Conservation (phyloP, 345 rosid species). For the Hevea brasiliensis region DNA sequence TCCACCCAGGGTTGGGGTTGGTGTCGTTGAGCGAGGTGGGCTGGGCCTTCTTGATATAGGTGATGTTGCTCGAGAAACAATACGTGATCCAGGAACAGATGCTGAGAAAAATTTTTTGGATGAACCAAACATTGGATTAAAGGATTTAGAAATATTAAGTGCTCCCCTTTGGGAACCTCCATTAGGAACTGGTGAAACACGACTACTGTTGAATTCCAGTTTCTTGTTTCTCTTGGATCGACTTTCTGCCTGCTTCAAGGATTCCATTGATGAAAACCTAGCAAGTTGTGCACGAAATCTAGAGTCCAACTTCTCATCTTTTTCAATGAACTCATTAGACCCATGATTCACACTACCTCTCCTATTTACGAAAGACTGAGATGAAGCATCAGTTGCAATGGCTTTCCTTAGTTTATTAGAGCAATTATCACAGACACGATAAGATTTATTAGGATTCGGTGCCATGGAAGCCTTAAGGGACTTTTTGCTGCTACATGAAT, state of each 20-base stretch:
- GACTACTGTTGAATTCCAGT: slow-evolving; percentile 87
- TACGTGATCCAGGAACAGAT: slow-evolving; percentile 99
- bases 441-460: slow-evolving; percentile 87
- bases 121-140: slow-evolving; percentile 85
- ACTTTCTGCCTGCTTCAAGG: slow-evolving; percentile 72
- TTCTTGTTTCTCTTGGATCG: slow-evolving; percentile 79
- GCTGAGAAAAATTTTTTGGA: slow-evolving; percentile 97
- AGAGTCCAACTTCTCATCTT: slow-evolving; percentile 80
- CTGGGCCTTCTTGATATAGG: slow-evolving; percentile 93
- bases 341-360: slow-evolving; percentile 75
- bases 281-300: slow-evolving; percentile 77
- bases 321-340: slow-evolving; percentile 52
- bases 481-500: slow-evolving; percentile 90
- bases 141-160: slow-evolving; percentile 70
- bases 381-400: slow-evolving; percentile 59
- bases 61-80: slow-evolving; percentile 97
- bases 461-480: slow-evolving; percentile 96
- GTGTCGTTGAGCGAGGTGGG: slow-evolving; percentile 98
- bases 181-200: slow-evolving; percentile 92
- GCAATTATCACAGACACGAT: slow-evolving; percentile 93
- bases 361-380: slow-evolving; percentile 70
- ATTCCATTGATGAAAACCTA: slow-evolving; percentile 83
- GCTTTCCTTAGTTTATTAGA: slow-evolving; percentile 72
- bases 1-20: slow-evolving; percentile 91
- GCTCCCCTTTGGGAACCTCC: slow-evolving; percentile 89